phyloP scores from a whole-genome alignment of 2,329 filamentous ascomycete species.

The Tolypocladium tundrense region DNA sequence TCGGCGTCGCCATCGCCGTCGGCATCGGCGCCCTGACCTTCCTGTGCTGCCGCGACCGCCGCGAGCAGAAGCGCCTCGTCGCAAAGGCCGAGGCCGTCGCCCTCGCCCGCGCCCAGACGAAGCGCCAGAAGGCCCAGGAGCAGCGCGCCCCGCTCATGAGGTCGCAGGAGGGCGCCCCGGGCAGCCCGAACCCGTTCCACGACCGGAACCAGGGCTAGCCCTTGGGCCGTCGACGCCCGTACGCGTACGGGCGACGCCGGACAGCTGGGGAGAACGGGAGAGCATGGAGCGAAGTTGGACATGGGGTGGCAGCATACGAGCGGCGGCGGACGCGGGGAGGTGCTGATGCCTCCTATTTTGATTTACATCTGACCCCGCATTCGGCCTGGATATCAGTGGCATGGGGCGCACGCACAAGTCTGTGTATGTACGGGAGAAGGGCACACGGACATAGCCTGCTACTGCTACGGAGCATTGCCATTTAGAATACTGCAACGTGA shows the following conservation, averaged over 20 bases:
- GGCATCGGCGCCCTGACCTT: slow-evolving; percentile 32
- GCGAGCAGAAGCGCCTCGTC: slow-evolving; percentile 29
- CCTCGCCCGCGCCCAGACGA: slow-evolving; percentile 36
- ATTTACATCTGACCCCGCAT: not conserved
- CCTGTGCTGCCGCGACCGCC: slow-evolving; percentile 41
- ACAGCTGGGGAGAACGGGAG: not conserved
- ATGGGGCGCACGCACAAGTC: not conserved
- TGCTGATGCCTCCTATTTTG: not conserved
- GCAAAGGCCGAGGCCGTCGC: slow-evolving; percentile 40
- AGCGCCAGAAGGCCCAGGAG: slow-evolving; percentile 27
- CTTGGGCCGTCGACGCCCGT: not conserved
- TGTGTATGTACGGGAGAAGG: not conserved
- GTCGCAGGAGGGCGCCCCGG: slow-evolving; percentile 13
- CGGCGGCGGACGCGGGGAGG: not conserved
- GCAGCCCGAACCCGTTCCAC: slow-evolving; percentile 24
- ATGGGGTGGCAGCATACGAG: not conserved
- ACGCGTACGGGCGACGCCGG: no score
- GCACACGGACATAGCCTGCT: not conserved
- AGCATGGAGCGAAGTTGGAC: not conserved
- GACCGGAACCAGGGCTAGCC: slow-evolving; percentile 13
- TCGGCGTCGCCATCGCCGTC: slow-evolving; percentile 29
- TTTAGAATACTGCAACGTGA: not conserved
- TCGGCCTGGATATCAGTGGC: not conserved
- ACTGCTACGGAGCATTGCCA: not conserved
- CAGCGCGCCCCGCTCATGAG: slow-evolving; percentile 26